phyloP scores from a whole-genome alignment of 2,329 filamentous ascomycete species.

The Acephala macrosclerotiorum region DNA sequence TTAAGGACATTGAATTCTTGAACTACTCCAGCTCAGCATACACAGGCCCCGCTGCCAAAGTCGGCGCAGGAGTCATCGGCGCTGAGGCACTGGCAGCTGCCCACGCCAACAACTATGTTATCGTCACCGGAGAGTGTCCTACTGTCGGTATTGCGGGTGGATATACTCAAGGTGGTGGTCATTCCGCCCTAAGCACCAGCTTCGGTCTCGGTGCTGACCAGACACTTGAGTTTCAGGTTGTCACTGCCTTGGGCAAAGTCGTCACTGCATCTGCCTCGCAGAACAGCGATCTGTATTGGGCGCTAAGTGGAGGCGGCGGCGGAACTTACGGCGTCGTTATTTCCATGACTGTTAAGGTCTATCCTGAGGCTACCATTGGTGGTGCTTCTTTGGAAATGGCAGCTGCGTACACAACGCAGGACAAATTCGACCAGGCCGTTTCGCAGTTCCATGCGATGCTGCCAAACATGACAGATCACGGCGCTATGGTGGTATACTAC shows the following conservation, averaged over 20 bases:
- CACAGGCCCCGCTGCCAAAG: constrained; percentile 57
- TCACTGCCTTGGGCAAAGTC: constrained; percentile 58
- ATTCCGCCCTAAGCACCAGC: constrained; percentile 58
- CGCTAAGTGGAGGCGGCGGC: constrained; percentile 64
- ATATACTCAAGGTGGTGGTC: constrained; percentile 67
- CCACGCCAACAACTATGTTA: constrained; percentile 49
- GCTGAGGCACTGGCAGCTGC: constrained; percentile 54
- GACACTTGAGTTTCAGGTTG: constrained; percentile 61
- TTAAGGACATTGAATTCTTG: constrained; percentile 54
- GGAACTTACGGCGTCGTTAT: constrained; percentile 65
- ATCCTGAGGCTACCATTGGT: constrained; percentile 52
- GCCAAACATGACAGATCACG: constrained; percentile 56
- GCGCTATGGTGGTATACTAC: constrained; percentile 57
- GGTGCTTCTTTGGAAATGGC: constrained; percentile 54
- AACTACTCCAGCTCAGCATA: constrained; percentile 53
- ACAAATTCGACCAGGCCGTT: constrained; percentile 58
- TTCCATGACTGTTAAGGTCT: constrained; percentile 60
- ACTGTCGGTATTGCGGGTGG: constrained; percentile 66
- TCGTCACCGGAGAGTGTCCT: constrained; percentile 61
- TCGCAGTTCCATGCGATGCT: constrained; percentile 53
- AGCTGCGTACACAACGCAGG: constrained; percentile 43
- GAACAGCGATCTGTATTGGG: constrained; percentile 69
- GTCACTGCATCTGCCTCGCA: constrained; percentile 54
- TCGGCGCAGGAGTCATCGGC: constrained; percentile 61
- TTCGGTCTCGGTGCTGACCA: constrained; percentile 68